Evolutionary conservation across 2,329 filamentous ascomycete genomes (phyloP), one percentile per base, ranked within the genome.

Genomic region (Xylaria sp.): DNA sequence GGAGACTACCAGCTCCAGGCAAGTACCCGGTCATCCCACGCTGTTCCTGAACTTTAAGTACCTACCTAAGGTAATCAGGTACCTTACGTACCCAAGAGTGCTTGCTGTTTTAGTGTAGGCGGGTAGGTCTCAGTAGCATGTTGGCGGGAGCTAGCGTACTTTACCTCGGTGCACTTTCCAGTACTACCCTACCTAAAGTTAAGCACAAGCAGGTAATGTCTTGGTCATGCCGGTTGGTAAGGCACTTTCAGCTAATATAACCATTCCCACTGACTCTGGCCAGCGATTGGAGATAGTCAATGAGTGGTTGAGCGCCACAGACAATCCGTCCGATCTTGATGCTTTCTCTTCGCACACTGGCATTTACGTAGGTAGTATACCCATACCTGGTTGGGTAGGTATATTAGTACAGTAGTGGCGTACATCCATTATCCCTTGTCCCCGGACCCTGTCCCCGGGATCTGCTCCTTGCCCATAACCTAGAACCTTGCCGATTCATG

Each of bases 281-380:
- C 50, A 5, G 56, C 52, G 62, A 69, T 69, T 69, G 69, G 69
- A 37, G 37, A 39, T 28, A 15, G 18, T 44, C 56, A 28, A 6
- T 18, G 18, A 34, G 39, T 55, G 32, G 52, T 15, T 59, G 59
- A 52, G 52, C 69, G 69, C 69, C 69, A 71, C 69, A 60, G 66
- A 71, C 60, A 56, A 34, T 52, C 41, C 34, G n/a, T 63, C 59
- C 55, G 55, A 66, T 59, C 63, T 66, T 66, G 63, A 62, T 54
- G 51, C 57, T 44, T 41, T n/a, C 34, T 70, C 56, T 62, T 37
- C 20, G 28, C 32, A 23, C n/a, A 28, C 50, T 52, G 51, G 28
- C 28, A 34, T 34, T n/a, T n/a, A n/a, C n/a, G 32, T 3, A 23
- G 3, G 34, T 37, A 37, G 34, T 37, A 15, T n/a, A 13, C 18